Conservation (phyloP, 1,284 basidiomycete genomes). For the Pseudozyma hubeiensis region DNA sequence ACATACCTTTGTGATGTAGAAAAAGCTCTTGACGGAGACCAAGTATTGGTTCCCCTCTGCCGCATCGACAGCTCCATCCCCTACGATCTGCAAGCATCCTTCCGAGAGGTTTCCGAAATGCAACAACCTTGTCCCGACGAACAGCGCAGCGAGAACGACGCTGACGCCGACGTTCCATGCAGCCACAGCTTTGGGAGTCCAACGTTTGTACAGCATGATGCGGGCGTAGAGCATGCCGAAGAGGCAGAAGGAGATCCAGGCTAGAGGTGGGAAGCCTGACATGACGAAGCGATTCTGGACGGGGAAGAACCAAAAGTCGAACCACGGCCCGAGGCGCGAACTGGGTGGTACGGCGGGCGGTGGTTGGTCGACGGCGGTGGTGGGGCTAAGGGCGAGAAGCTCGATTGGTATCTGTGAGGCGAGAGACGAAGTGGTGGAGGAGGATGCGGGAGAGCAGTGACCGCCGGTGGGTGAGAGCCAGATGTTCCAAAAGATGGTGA, state of each 20-base stretch:
- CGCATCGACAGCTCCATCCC: not conserved
- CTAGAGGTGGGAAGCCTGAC: conserved; percentile 58
- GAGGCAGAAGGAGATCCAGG: conserved; percentile 56
- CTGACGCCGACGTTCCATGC: conserved; percentile 16
- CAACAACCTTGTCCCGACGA: conserved; percentile 47
- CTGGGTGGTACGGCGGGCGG: not conserved
- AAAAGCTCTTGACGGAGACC: conserved; percentile 43
- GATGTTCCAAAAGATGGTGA: conserved; percentile 51
- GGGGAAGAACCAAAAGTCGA: conserved; percentile 52
- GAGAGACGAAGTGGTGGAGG: not conserved
- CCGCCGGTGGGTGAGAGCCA: conserved; percentile 44
- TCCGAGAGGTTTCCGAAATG: conserved; percentile 58
- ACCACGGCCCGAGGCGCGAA: conserved; percentile 30
- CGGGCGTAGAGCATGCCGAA: conserved; percentile 57
- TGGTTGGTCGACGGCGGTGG: not conserved
- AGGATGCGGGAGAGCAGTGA: conserved; percentile 17
- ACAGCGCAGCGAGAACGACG: conserved; percentile 36
- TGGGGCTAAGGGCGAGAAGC: conserved; percentile 6
- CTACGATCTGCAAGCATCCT: conserved; percentile 45
- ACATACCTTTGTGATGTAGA: conserved; percentile 57
- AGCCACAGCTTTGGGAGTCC: conserved; percentile 17
- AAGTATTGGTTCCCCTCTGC: conserved; percentile 47
- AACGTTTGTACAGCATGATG: conserved; percentile 31
- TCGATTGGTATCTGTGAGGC: conserved; percentile 8
- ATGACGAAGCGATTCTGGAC: conserved; percentile 32